These are phyloP conservation scores for Solanum gracilifrons DNA, from an alignment of 257 asterid species.

Conservation along the genomic window DNA sequence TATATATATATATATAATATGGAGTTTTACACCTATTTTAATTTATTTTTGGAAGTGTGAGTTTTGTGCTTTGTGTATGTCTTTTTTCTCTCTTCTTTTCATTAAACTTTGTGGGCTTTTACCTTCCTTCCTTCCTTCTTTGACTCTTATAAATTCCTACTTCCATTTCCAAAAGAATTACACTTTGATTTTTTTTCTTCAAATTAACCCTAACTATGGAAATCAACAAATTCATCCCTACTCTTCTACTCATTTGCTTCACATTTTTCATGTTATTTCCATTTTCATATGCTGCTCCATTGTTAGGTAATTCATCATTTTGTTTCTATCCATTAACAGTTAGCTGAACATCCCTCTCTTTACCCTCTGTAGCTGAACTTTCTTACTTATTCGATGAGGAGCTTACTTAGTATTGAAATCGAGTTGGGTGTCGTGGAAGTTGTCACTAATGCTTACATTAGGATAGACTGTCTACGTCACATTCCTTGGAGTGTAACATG, in stretches of 20 bases:
- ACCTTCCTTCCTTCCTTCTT: background rate
- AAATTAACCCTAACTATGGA: background rate
- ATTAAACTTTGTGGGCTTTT: background rate
- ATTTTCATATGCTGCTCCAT: slow-evolving; percentile 12
- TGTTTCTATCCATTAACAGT: background rate
- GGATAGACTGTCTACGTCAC: background rate
- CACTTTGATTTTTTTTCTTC: slow-evolving; percentile 5
- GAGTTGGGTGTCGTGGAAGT: background rate
- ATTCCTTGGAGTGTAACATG: background rate
- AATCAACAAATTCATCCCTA: slow-evolving; percentile 5
- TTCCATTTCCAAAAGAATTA: background rate
- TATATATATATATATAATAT: slow-evolving; percentile 1
- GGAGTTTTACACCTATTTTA: slow-evolving; percentile 16
- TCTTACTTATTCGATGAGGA: too few relatives aligned
- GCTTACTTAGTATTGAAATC: too few relatives aligned
- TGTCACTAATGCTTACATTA: background rate
- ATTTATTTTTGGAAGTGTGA: slow-evolving; percentile 39
- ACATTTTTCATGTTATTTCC: slow-evolving; percentile 19
- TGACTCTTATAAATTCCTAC: slow-evolving; percentile 29
- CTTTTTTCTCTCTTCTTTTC: slow-evolving; percentile 14
- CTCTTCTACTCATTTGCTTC: slow-evolving; percentile 18
- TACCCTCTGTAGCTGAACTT: too few relatives aligned
- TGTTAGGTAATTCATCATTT: background rate
- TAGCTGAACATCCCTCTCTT: too few relatives aligned
- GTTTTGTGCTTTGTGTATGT: slow-evolving; percentile 70